Evolutionary conservation across 306 rosid genomes (phyloP), one percentile per base, ranked within the genome.

Genomic region (Corylus heterophylla): DNA sequence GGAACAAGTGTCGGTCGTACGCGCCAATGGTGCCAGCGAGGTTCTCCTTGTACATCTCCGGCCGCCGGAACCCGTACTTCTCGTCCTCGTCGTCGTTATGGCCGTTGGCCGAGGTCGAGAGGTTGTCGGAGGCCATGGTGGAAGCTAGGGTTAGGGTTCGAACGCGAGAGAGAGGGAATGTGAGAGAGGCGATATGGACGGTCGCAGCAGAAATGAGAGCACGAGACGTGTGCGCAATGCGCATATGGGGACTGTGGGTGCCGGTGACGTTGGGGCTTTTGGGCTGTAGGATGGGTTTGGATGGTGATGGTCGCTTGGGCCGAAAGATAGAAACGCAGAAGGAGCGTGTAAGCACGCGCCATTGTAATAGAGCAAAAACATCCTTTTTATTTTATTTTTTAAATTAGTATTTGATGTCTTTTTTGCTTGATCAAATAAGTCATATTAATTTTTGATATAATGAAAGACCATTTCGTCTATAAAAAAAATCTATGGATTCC

Each of bases 1-100:
- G 91, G 80, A 95, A 95, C 0, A 95, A 90, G 74, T 95, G 98
- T 76, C 98, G 97, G 42, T 87, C 93, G 89, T 95, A 92, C 12
- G 91, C 74, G 17, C 79, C 86, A 11, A 92, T 89, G 50, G 97
- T 91, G 17, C 97, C 97, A 10, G 90, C 87, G 31, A 91, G 95
- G 16, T 62, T 91, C 49, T 69, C 86, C 78, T 61, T 74, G 87
- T 87, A 88, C 98, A 95, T 92, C 86, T 95, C 98, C 58, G 90
- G 89, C 16, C 98, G 88, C 22, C 78, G 79, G 87, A 95, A 95
- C 3, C 98, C 98, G 80, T 76, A 77, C 69, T 90, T 91, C 11
- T 87, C 87, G 13, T 84, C 93, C 6, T 82, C 94, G 39, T 78
- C 51, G 11, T 18, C 44, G 17, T 68, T 39, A 14, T 52, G 58